Base-by-base conservation (phyloP, 371 early-diverging fungal species). In the Mortierella sp. region DNA sequence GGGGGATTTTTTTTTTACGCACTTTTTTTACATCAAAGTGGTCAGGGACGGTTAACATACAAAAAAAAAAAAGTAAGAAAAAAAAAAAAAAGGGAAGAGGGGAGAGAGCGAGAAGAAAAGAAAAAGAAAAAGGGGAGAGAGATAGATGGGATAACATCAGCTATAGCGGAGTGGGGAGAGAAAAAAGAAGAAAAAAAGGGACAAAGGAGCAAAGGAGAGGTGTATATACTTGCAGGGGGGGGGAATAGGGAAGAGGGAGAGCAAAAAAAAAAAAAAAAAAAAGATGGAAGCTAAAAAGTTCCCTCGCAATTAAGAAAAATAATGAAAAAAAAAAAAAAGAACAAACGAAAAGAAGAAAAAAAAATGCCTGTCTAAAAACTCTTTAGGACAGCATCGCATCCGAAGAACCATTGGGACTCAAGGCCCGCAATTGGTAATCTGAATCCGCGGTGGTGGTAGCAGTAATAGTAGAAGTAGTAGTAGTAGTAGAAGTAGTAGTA, bases 361-460 rank as follows among this genome's bases (percentile, higher is more conserved):
- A 65, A 64, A 60, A 48, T 11, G 26, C 21, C 23, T 26, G 18
- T 21, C 53, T 21, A 12, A 26, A 77, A 72, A 23, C 73, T 69
- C 63, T 82, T 79, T 11, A 75, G 63, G 68, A 72, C 74, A 37
- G 37, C 37, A 37, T 30, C 73, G 67, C 23, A 65, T 29, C 55
- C 64, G 18, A 82, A 62, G 60, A 83, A 81, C 7, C 81, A 74
- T 70, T 80, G 68, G 64, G 12, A 23, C 19, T 19, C 18, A 53
- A 23, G 83, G 80, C 63, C 81, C 77, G 47, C 68, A 66, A 28
- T 62, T 66, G 57, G 83, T 75, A 79, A 81, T 82, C 25, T 75
- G 75, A 23, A 64, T 57, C 59, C 76, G 71, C 12, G 77, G 59
- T 26, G 77, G 75, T 2, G 70, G 51, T 60, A 77, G 77, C 23